Percentiles rank a stretch among this genome's conserved stretches.
Evolutionary conservation across 1,284 basidiomycete genomes (phyloP).

Genomic region (Ustilago hordei): DNA sequence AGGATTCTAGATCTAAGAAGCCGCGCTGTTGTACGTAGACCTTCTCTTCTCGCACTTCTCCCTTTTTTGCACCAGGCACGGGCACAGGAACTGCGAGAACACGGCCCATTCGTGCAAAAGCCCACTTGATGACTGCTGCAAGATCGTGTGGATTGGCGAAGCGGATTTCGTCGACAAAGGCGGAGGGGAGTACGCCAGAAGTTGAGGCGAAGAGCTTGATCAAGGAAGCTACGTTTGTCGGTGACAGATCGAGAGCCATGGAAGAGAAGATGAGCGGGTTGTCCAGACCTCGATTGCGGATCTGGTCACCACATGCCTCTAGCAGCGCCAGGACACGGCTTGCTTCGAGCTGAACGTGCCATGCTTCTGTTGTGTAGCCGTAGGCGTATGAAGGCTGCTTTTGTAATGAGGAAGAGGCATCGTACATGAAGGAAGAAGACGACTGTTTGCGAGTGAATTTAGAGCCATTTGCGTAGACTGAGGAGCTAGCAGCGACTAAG

Average conservation of each 20-base stretch:
- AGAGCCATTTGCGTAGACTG: slow-evolving; percentile 8
- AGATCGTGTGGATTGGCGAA: slow-evolving; percentile 66
- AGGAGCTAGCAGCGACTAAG: slow-evolving; percentile 2
- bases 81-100: slow-evolving; percentile 61
- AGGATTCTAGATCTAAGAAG: slow-evolving; percentile 62
- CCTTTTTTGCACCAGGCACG: slow-evolving; percentile 30
- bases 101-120: slow-evolving; percentile 62
- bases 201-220: slow-evolving; percentile 45
- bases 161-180: slow-evolving; percentile 58
- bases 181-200: slow-evolving; percentile 9
- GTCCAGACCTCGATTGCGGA: slow-evolving; percentile 63
- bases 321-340: slow-evolving; percentile 47
- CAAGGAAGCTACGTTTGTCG: slow-evolving; percentile 52
- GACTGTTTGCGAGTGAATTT: neutral
- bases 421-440: slow-evolving; percentile 1
- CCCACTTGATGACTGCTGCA: slow-evolving; percentile 68
- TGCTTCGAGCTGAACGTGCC: slow-evolving; percentile 57
- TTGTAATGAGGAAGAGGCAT: slow-evolving; percentile 7
- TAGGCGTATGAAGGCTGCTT: slow-evolving; percentile 37
- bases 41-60: slow-evolving; percentile 57
- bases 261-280: slow-evolving; percentile 66
- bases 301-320: slow-evolving; percentile 54
- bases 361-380: slow-evolving; percentile 59
- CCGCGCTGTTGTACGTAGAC: slow-evolving; percentile 66
- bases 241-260: slow-evolving; percentile 65